Conservation (phyloP, 2,329 filamentous ascomycete genomes). For the Ophiocordyceps sinensis region DNA sequence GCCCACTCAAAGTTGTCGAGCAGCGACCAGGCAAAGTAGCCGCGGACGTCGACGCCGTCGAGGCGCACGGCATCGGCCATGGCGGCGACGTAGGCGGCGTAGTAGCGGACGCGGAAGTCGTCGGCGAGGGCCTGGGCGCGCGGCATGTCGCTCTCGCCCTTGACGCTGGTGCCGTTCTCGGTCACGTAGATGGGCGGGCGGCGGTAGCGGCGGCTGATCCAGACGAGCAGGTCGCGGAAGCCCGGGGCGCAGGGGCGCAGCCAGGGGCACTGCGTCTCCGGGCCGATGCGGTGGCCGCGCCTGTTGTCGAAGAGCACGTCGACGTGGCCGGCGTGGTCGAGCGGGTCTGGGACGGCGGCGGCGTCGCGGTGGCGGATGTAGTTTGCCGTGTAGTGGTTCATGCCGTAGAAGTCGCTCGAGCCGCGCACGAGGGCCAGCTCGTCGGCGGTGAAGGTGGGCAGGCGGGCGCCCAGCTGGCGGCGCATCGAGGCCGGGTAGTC, state of each 20-base stretch:
- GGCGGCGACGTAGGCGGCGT: constrained; percentile 60
- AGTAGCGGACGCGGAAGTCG: constrained; percentile 70
- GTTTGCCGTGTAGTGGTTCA: constrained; percentile 89
- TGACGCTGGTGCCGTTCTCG: constrained; percentile 75
- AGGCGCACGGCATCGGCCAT: constrained; percentile 57
- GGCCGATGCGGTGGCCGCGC: constrained; percentile 58
- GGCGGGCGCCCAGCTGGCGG: constrained; percentile 62
- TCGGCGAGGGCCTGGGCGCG: constrained; percentile 61
- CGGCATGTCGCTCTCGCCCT: constrained; percentile 65
- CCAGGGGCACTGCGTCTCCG: constrained; percentile 73
- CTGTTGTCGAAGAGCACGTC: constrained; percentile 60
- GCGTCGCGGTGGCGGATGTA: constrained; percentile 62
- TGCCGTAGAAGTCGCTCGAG: constrained; percentile 89
- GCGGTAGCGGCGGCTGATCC: constrained; percentile 64
- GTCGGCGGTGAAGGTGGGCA: constrained; percentile 60
- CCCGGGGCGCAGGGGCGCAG: constrained; percentile 60
- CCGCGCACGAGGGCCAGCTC: constrained; percentile 62
- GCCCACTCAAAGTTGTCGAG: constrained; percentile 90
- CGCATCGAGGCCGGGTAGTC: constrained; percentile 75
- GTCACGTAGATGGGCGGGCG: constrained; percentile 73
- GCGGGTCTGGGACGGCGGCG: constrained; percentile 38
- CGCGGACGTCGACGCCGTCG: constrained; percentile 65
- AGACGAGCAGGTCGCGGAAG: constrained; percentile 63
- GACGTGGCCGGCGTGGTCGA: constrained; percentile 64
- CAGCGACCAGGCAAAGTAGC: constrained; percentile 77